phyloP scores from a whole-genome alignment of 2,329 filamentous ascomycete species.

The Exophiala lecanii-corni region DNA sequence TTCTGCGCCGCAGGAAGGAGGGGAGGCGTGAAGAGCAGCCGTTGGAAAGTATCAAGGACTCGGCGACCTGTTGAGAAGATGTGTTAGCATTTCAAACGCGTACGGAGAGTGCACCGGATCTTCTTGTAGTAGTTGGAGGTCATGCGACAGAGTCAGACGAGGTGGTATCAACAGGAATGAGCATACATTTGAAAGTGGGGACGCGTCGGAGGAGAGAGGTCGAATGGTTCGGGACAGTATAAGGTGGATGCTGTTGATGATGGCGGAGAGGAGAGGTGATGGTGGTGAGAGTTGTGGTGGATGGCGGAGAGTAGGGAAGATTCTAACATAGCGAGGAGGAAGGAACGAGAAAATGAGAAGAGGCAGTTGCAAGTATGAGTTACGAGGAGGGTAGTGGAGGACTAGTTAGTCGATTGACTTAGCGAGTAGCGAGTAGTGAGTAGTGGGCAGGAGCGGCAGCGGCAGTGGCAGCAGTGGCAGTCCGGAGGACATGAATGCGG shows the following conservation, averaged over 20 bases:
- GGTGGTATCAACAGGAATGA: not conserved
- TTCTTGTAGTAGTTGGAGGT: not conserved
- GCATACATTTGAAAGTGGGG: constrained; percentile 18
- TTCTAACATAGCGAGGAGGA: constrained; percentile 18
- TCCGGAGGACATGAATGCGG: no score
- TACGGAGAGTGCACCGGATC: not conserved
- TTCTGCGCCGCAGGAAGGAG: not conserved
- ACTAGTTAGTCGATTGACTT: no score
- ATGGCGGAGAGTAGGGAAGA: constrained; percentile 13
- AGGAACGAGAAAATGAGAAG: constrained; percentile 15
- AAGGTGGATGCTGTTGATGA: constrained; percentile 8
- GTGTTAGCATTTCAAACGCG: not conserved
- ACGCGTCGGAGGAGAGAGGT: constrained; percentile 20
- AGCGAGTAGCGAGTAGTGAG: not conserved
- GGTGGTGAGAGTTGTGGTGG: constrained; percentile 4
- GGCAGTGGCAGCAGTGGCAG: no score
- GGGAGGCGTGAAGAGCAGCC: not conserved
- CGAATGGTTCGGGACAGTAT: not conserved
- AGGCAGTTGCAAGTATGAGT: constrained; percentile 6
- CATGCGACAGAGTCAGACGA: not conserved
- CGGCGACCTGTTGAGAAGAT: not conserved
- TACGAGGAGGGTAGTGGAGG: no score
- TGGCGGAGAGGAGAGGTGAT: constrained; percentile 1
- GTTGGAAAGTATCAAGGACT: not conserved
- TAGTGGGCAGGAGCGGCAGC: not conserved